Conservation (phyloP, 805 yeast species). For the Barnettozyma pratensis region DNA sequence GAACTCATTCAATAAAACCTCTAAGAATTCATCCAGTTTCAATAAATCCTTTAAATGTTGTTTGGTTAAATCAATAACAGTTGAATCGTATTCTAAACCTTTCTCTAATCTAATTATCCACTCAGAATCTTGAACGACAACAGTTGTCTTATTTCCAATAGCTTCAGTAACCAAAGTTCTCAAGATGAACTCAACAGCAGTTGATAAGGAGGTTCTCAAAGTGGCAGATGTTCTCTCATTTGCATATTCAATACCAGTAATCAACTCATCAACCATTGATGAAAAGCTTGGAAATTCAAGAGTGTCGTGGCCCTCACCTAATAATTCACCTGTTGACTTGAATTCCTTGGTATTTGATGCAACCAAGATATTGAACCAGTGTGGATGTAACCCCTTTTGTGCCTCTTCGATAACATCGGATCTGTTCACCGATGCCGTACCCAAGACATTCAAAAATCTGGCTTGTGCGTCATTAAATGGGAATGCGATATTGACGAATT, state of each 20-base stretch:
- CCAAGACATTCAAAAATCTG: constrained; percentile 61
- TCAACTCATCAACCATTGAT: constrained; percentile 31
- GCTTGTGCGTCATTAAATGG: constrained; percentile 66
- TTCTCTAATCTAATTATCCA: constrained; percentile 69
- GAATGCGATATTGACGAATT: constrained; percentile 57
- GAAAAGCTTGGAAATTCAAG: constrained; percentile 52
- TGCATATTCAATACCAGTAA: constrained; percentile 23
- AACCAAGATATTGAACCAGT: constrained; percentile 59
- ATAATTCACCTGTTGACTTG: constrained; percentile 38
- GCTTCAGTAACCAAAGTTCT: constrained; percentile 66
- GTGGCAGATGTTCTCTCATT: constrained; percentile 22
- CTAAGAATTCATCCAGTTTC: constrained; percentile 31
- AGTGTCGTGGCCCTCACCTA: constrained; percentile 32
- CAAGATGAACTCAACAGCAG: constrained; percentile 48
- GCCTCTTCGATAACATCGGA: constrained; percentile 81
- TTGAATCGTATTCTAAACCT: constrained; percentile 57
- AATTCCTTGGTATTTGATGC: constrained; percentile 40
- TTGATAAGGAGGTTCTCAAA: constrained; percentile 29
- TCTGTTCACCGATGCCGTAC: constrained; percentile 50
- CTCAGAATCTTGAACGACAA: constrained; percentile 62
- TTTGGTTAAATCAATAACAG: constrained; percentile 34
- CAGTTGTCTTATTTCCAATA: constrained; percentile 43
- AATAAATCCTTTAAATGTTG: constrained; percentile 19
- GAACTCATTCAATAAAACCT: constrained; percentile 15
- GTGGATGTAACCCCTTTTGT: constrained; percentile 72